A percentile compares a stretch with the other conserved stretches of the same genome.
phyloP scores from a whole-genome alignment of 495 filamentous ascomycete genomes.

The Talaromyces liani region DNA sequence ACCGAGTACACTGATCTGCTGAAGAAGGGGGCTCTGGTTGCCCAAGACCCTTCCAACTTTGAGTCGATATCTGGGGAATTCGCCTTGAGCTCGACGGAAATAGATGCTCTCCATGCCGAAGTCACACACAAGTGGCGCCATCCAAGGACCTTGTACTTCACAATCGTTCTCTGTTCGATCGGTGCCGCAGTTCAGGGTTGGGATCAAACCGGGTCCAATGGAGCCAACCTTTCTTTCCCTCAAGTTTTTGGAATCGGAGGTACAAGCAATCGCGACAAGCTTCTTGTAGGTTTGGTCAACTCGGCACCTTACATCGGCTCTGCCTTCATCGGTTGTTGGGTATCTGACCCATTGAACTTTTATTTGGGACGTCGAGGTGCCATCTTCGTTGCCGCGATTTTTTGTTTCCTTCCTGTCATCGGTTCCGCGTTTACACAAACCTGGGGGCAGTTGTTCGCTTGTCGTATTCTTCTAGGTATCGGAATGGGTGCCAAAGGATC shows the following conservation, averaged over 20 bases:
- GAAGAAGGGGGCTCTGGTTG: slow-evolving; percentile 48
- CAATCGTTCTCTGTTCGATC: slow-evolving; percentile 62
- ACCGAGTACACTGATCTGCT: background rate
- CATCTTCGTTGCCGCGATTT: slow-evolving; percentile 54
- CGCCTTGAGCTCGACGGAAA: slow-evolving; percentile 44
- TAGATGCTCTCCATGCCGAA: slow-evolving; percentile 46
- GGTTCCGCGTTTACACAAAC: slow-evolving; percentile 46
- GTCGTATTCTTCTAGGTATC: slow-evolving; percentile 53
- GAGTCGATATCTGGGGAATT: slow-evolving; percentile 40
- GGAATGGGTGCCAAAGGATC: slow-evolving; percentile 59
- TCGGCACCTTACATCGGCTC: slow-evolving; percentile 37
- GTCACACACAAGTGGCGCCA: slow-evolving; percentile 56
- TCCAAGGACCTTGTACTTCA: slow-evolving; percentile 57
- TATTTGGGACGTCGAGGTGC: slow-evolving; percentile 48
- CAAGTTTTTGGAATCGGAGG: slow-evolving; percentile 46
- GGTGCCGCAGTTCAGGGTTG: slow-evolving; percentile 65
- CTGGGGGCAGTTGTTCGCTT: slow-evolving; percentile 52
- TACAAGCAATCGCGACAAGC: slow-evolving; percentile 35
- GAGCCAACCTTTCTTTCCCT: slow-evolving; percentile 59
- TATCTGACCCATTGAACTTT: slow-evolving; percentile 53
- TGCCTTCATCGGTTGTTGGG: slow-evolving; percentile 46
- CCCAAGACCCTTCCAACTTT: slow-evolving; percentile 49
- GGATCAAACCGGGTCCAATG: slow-evolving; percentile 67
- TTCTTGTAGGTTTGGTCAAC: slow-evolving; percentile 58
- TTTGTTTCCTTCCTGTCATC: slow-evolving; percentile 50